phyloP scores from a whole-genome alignment of 1,284 basidiomycete genomes.

The Pholiota adiposa region DNA sequence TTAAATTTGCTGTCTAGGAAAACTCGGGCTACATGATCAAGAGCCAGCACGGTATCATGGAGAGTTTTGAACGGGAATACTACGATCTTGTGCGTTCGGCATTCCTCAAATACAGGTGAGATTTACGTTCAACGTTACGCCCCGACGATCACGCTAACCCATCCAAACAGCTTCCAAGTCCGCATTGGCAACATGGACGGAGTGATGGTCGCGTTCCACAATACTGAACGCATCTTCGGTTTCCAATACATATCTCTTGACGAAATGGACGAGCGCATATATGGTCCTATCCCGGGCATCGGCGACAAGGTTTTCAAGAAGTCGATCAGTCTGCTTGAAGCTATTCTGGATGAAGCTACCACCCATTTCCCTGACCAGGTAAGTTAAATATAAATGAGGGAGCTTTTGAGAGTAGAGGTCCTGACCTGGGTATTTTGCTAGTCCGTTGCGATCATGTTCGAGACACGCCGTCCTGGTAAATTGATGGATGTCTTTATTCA shows the following conservation, averaged over 20 bases:
- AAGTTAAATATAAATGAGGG: slow-evolving; percentile 22
- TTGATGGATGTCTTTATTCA: slow-evolving; percentile 69
- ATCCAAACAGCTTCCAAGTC: slow-evolving; percentile 85
- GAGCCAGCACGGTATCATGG: slow-evolving; percentile 58
- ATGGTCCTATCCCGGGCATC: slow-evolving; percentile 57
- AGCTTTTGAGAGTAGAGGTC: background rate
- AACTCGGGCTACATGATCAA: slow-evolving; percentile 81
- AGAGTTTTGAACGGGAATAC: slow-evolving; percentile 89
- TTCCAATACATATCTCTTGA: slow-evolving; percentile 92
- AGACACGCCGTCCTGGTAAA: slow-evolving; percentile 47
- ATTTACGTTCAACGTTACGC: background rate
- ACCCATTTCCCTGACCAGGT: slow-evolving; percentile 72
- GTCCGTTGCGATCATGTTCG: slow-evolving; percentile 65
- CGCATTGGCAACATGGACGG: slow-evolving; percentile 99
- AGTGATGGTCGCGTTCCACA: slow-evolving; percentile 94
- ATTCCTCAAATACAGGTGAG: slow-evolving; percentile 91
- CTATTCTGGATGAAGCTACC: slow-evolving; percentile 64
- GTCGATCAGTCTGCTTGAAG: slow-evolving; percentile 78
- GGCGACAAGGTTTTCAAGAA: slow-evolving; percentile 83
- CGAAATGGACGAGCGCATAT: slow-evolving; percentile 88
- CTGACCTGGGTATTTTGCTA: slow-evolving; percentile 25
- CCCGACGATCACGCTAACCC: too few relatives aligned
- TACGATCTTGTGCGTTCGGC: slow-evolving; percentile 93
- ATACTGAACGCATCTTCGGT: slow-evolving; percentile 87
- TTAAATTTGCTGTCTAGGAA: slow-evolving; percentile 42